phyloP scores from a whole-genome alignment of 768 basidiomycete species.

The Rhodotorula toruloides region DNA sequence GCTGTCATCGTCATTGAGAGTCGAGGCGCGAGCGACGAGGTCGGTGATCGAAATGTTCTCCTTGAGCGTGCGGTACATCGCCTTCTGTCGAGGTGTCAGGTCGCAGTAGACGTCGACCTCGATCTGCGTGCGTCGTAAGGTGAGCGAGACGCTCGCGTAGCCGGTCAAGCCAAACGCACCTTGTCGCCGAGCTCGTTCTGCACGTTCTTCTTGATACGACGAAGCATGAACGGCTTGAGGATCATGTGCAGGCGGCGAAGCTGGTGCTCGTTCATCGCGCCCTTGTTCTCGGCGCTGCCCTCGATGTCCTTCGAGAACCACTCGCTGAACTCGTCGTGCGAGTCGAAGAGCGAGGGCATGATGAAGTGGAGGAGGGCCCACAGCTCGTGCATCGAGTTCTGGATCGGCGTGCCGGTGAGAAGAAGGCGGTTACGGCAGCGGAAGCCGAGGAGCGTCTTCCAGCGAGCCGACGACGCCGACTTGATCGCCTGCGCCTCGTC shows the following conservation, averaged over 20 bases:
- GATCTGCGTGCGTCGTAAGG: slow-evolving; percentile 56
- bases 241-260: slow-evolving; percentile 95
- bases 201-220: slow-evolving; percentile 95
- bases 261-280: slow-evolving; percentile 89
- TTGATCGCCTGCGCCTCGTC: slow-evolving; percentile 99
- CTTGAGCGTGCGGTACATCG: slow-evolving; percentile 79
- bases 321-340: slow-evolving; percentile 97
- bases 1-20: slow-evolving; percentile 76
- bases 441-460: slow-evolving; percentile 94
- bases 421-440: slow-evolving; percentile 91
- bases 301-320: slow-evolving; percentile 99
- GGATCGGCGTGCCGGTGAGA: slow-evolving; percentile 95
- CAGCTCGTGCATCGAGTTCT: slow-evolving; percentile 98
- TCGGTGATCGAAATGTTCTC: slow-evolving; percentile 93
- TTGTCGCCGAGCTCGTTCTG: slow-evolving; percentile 99
- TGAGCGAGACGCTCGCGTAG: neutral
- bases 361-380: slow-evolving; percentile 99
- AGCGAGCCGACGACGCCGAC: slow-evolving; percentile 87
- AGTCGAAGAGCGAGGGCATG: slow-evolving; percentile 98
- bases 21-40: slow-evolving; percentile 84
- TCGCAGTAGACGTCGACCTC: slow-evolving; percentile 94
- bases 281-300: slow-evolving; percentile 80
- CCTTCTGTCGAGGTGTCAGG: slow-evolving; percentile 83
- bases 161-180: slow-evolving; percentile 51
- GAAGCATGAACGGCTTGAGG: slow-evolving; percentile 96